Evolutionary conservation across 176 grass and related monocot species (phyloP), one percentile per base, ranked within the genome.

Genomic region (Luzula sylvatica): DNA sequence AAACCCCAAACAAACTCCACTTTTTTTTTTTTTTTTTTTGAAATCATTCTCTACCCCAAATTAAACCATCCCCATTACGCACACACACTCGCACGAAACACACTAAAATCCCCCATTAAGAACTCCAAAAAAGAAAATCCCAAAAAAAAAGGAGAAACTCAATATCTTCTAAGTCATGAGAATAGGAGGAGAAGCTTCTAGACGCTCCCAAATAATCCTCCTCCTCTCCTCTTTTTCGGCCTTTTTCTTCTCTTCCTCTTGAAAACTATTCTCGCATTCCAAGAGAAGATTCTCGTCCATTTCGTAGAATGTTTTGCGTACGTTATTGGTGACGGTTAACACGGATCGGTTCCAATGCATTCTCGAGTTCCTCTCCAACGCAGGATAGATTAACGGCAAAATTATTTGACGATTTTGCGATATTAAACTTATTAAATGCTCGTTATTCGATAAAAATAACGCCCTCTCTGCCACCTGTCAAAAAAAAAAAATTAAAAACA

Each of bases 381-480:
- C 82, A 69, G 93, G 93, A 20, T 77, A 80, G 67, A 99, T 58
- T 3, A 99, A 26, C 0, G 86, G 93, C 38, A 99, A 43, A 8
- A 99, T 80, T 19, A 86, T 74, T 71, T 92, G 93, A 29, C 86
- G 75, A 15, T 99, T 87, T 69, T 99, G 81, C 16, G 93, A 75
- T 11, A 99, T 89, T 69, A 99, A 65, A 50, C 59, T 81, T 0
- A 99, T 79, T 67, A 99, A 50, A 32, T 92, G 93, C 44, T 99
- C 86, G 13, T 99, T 99, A 45, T 99, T 99, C 78, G 86, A 99
- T 61, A 99, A 66, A 71, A 99, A 87, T 53, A 99, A 60, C 3
- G 93, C 75, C 52, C 93, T 87, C 56, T 99, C 93, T 11, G 93
- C 86, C 75, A 99, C 86, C 93, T 99, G 86, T 26, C 14, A 75